phyloP scores from a whole-genome alignment of 139 green algal genomes.

The Asterochloris erici region DNA sequence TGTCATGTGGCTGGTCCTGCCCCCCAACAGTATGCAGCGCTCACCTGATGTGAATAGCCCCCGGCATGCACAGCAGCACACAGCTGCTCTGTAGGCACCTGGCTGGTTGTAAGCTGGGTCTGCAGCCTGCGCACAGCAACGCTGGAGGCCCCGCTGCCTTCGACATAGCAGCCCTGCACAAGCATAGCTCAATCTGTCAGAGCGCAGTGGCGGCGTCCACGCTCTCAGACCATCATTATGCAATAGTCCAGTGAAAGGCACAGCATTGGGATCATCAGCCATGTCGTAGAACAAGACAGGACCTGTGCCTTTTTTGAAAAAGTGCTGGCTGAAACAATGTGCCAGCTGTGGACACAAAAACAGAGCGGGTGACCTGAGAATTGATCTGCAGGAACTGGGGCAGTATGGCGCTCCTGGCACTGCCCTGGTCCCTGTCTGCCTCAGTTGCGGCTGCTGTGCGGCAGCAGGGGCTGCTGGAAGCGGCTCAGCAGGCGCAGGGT shows the following conservation, averaged over 20 bases:
- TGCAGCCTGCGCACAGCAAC: conserved; percentile 53
- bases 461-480: conserved; percentile 55
- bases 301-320: too few relatives aligned
- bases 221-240: too few relatives aligned
- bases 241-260: too few relatives aligned
- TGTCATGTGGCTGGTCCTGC: background rate
- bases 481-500: conserved; percentile 37
- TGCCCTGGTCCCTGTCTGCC: background rate
- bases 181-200: conserved; percentile 4
- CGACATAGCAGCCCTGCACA: conserved; percentile 32
- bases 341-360: conserved; percentile 26
- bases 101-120: conserved; percentile 57
- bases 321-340: too few relatives aligned
- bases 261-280: too few relatives aligned
- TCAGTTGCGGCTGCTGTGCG: background rate
- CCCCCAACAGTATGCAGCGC: too few relatives aligned
- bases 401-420: conserved; percentile 43
- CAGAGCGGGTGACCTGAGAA: background rate
- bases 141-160: conserved; percentile 37
- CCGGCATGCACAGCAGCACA: conserved; percentile 51
- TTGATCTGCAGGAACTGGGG: conserved; percentile 32
- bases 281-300: too few relatives aligned
- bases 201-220: too few relatives aligned
- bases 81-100: conserved; percentile 48
- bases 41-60: conserved; percentile 64